Evolutionary conservation across 140 eudicot species (phyloP).

Genomic region (Oenanthe javanica): DNA sequence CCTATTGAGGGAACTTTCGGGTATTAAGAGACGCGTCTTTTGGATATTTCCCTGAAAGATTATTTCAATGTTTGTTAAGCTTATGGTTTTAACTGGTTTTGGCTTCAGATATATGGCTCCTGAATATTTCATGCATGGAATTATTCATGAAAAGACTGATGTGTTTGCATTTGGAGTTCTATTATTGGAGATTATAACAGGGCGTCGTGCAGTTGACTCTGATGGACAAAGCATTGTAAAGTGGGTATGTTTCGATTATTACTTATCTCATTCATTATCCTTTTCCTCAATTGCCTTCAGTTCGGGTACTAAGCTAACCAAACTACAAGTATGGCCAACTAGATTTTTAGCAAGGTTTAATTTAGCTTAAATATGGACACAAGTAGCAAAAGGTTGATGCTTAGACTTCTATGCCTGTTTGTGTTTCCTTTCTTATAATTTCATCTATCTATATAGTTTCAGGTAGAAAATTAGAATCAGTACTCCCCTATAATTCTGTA

Average conservation of each 20-base stretch:
- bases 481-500: too few relatives aligned
- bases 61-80: neutral
- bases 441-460: too few relatives aligned
- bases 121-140: constrained; percentile 96
- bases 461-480: too few relatives aligned
- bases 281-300: neutral
- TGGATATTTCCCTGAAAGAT: neutral
- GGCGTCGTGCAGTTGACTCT: constrained; percentile 91
- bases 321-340: neutral
- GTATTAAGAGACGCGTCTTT: constrained; percentile 6
- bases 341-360: neutral
- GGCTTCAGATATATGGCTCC: constrained; percentile 77
- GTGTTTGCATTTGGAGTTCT: constrained; percentile 92
- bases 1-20: constrained; percentile 26
- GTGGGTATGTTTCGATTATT: constrained; percentile 55
- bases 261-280: neutral
- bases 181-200: constrained; percentile 85
- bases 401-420: too few relatives aligned
- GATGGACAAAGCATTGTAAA: constrained; percentile 82
- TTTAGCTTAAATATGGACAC: neutral
- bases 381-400: neutral
- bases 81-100: neutral
- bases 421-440: too few relatives aligned
- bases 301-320: neutral
- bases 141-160: constrained; percentile 87